These are phyloP conservation scores for Telfairia occidentalis DNA, from an alignment of 331 rosid genomes.

Conservation along the genomic window DNA sequence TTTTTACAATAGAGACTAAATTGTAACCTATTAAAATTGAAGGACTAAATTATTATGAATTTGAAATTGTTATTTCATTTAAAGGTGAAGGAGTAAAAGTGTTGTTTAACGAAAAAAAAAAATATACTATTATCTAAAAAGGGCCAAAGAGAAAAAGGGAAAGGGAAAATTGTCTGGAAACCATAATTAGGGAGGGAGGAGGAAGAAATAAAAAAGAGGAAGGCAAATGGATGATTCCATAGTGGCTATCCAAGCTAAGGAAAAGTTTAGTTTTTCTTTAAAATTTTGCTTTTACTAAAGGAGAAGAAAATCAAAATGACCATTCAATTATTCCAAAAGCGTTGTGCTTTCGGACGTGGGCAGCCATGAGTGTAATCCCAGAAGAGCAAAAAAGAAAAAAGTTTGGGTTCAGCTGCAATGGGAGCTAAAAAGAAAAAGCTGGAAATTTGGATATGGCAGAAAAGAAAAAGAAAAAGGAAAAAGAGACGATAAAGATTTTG, in stretches of 20 bases:
- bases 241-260: not conserved
- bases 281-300: not conserved
- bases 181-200: not conserved
- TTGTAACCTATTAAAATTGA: too few relatives aligned
- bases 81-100: too few relatives aligned
- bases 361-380: not conserved
- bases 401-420: not conserved
- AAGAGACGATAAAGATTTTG: too few relatives aligned
- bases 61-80: too few relatives aligned
- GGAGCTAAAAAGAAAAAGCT: not conserved
- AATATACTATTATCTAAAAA: not conserved
- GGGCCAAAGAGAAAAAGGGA: not conserved
- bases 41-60: too few relatives aligned
- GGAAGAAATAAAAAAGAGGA: not conserved
- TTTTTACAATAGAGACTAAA: too few relatives aligned
- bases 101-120: not conserved
- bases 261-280: not conserved
- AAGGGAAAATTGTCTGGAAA: not conserved
- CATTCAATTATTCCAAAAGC: conserved; percentile 11
- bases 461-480: not conserved
- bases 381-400: not conserved
- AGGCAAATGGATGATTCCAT: not conserved
- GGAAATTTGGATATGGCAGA: not conserved
- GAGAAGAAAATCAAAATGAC: not conserved
- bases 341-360: conserved; percentile 8